phyloP scores from a whole-genome alignment of 2,329 filamentous ascomycete species.

The Alternaria triticimaculans region DNA sequence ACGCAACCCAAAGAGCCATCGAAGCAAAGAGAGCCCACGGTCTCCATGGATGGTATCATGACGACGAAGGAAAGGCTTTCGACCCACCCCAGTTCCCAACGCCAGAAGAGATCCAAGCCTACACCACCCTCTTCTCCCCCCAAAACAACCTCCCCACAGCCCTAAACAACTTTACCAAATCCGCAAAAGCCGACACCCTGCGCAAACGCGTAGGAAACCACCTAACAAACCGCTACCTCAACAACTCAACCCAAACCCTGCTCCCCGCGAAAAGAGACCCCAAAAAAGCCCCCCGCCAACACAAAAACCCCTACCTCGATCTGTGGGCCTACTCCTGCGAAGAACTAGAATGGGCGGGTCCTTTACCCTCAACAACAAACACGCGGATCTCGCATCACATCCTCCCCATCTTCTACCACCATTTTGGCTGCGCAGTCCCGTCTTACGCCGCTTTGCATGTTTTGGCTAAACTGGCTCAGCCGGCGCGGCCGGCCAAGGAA shows the following conservation, averaged over 20 bases:
- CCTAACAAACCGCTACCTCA: slow-evolving; percentile 60
- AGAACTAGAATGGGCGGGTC: slow-evolving; percentile 70
- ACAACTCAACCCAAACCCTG: slow-evolving; percentile 20
- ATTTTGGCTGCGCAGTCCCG: slow-evolving; percentile 76
- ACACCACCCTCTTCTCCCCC: slow-evolving; percentile 70
- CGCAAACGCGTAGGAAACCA: slow-evolving; percentile 63
- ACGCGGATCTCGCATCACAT: slow-evolving; percentile 69
- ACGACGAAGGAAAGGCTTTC: slow-evolving; percentile 47
- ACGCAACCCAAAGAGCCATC: slow-evolving; percentile 58
- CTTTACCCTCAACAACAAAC: slow-evolving; percentile 59
- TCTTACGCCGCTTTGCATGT: slow-evolving; percentile 70
- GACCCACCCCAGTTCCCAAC: slow-evolving; percentile 28
- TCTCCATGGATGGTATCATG: slow-evolving; percentile 60
- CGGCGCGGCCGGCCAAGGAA: slow-evolving; percentile 37
- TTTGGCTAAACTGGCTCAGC: slow-evolving; percentile 60
- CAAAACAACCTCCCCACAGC: slow-evolving; percentile 66
- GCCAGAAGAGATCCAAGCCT: slow-evolving; percentile 66
- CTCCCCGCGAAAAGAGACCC: slow-evolving; percentile 19
- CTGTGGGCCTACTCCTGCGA: slow-evolving; percentile 71
- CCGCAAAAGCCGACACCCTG: slow-evolving; percentile 70
- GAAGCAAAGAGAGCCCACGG: slow-evolving; percentile 54
- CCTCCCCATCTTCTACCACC: slow-evolving; percentile 76
- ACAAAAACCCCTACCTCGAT: slow-evolving; percentile 70
- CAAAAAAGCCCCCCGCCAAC: slow-evolving; percentile 52
- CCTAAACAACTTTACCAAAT: slow-evolving; percentile 67